Conservation (phyloP, 495 filamentous ascomycete species). For the Daldinia loculata region DNA sequence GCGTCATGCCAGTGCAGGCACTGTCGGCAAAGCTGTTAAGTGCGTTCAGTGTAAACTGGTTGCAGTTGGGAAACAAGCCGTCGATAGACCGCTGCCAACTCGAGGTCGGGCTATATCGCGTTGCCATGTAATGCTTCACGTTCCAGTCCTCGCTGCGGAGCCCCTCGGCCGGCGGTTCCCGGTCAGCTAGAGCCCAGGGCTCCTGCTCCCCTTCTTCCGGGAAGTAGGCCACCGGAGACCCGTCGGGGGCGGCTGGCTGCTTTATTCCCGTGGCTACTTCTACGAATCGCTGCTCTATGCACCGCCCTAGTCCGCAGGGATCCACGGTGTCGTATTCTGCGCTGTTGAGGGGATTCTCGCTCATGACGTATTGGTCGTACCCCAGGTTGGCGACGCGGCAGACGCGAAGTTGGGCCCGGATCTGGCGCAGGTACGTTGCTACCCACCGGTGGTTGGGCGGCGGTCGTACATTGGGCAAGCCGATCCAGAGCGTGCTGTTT, state of each 20-base stretch:
- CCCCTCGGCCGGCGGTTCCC: not conserved
- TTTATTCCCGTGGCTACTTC: slow-evolving; percentile 37
- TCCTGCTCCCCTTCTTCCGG: slow-evolving; percentile 29
- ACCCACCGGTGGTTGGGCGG: slow-evolving; percentile 32
- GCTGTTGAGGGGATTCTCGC: not conserved
- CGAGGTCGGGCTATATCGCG: slow-evolving; percentile 28
- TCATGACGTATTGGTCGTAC: slow-evolving; percentile 32
- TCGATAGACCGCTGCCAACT: slow-evolving; percentile 38
- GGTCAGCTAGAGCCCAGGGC: slow-evolving; percentile 21
- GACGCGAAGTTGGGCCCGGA: slow-evolving; percentile 26
- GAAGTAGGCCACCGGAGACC: slow-evolving; percentile 28
- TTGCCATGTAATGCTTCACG: slow-evolving; percentile 14
- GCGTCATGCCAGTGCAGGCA: slow-evolving; percentile 34
- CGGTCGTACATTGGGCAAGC: slow-evolving; percentile 36
- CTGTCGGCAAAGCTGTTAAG: slow-evolving; percentile 37
- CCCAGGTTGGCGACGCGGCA: slow-evolving; percentile 37
- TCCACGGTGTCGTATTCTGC: slow-evolving; percentile 36
- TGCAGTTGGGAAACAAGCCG: slow-evolving; percentile 41
- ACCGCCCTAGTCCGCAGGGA: slow-evolving; percentile 33
- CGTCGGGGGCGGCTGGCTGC: slow-evolving; percentile 20
- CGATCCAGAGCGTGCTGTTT: slow-evolving; percentile 40
- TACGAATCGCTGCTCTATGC: slow-evolving; percentile 40
- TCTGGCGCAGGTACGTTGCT: slow-evolving; percentile 35
- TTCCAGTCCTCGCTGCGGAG: slow-evolving; percentile 17
- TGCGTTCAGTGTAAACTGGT: slow-evolving; percentile 31